A percentile compares a stretch with the other conserved stretches of the same genome.
Conservation (phyloP, 2,329 filamentous ascomycete species). For the Trichoderma lentiforme region DNA sequence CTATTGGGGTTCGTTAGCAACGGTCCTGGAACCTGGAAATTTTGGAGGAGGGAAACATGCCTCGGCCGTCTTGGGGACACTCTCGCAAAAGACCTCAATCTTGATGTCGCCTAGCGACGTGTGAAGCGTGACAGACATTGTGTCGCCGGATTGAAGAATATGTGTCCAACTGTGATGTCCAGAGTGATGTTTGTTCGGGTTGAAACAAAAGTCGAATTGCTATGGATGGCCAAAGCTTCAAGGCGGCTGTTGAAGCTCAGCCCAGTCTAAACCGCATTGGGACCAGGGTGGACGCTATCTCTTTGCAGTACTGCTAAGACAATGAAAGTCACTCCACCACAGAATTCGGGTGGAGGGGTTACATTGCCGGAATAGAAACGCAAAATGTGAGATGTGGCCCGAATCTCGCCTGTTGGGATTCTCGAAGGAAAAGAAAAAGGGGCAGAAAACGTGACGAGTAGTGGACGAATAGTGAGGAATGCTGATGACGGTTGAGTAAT, state of each 20-base stretch:
- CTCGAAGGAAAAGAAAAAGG: background rate
- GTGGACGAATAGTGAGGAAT: background rate
- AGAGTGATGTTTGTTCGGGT: background rate
- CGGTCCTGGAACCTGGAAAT: background rate
- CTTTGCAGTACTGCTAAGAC: background rate
- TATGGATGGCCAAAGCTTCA: background rate
- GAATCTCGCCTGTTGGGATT: conserved; percentile 3
- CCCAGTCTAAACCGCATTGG: conserved; percentile 3
- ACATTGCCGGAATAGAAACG: background rate
- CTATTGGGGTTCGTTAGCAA: conserved; percentile 37
- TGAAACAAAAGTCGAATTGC: background rate
- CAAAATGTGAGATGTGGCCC: background rate
- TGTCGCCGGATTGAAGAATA: background rate
- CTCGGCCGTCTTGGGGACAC: conserved; percentile 88
- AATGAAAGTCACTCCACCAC: background rate
- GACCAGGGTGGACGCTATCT: background rate
- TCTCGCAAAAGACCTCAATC: conserved; percentile 93
- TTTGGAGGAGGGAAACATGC: conserved; percentile 39
- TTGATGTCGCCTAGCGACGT: conserved; percentile 89
- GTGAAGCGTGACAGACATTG: conserved; percentile 72
- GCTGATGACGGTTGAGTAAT: background rate
- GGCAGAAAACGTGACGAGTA: background rate
- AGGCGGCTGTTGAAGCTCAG: conserved; percentile 1
- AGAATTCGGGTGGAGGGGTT: conserved; percentile 13
- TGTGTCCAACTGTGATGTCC: background rate